Evolutionary conservation across 495 filamentous ascomycete genomes (phyloP).

Genomic region (Apodospora peruviana): DNA sequence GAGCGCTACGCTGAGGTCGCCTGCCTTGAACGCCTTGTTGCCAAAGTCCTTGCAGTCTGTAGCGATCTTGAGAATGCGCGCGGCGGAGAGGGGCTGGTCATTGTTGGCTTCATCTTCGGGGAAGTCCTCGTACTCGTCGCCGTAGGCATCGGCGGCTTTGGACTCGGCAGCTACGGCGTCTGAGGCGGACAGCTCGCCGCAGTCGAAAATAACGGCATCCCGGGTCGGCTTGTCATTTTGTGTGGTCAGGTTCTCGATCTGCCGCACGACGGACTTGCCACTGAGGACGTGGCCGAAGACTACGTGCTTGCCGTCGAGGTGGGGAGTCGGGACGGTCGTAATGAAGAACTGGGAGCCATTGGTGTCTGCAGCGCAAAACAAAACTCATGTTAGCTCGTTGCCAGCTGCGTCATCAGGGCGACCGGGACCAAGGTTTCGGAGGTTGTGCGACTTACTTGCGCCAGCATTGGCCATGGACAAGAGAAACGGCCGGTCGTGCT

Average conservation of each 20-base stretch:
- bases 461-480: conserved; percentile 98
- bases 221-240: conserved; percentile 71
- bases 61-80: conserved; percentile 70
- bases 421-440: not conserved
- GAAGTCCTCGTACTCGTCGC: conserved; percentile 94
- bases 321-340: conserved; percentile 87
- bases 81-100: conserved; percentile 46
- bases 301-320: conserved; percentile 95
- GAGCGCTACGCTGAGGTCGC: conserved; percentile 63
- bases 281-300: conserved; percentile 94
- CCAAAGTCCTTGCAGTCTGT: conserved; percentile 86
- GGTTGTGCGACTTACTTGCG: conserved; percentile 57
- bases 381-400: conserved; percentile 11
- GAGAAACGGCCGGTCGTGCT: conserved; percentile 92
- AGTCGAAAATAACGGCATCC: conserved; percentile 73
- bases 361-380: conserved; percentile 47
- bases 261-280: conserved; percentile 84
- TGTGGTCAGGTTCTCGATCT: conserved; percentile 84
- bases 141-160: conserved; percentile 68
- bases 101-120: conserved; percentile 69
- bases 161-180: conserved; percentile 57
- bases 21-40: conserved; percentile 83
- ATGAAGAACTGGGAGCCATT: conserved; percentile 99
- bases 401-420: not conserved
- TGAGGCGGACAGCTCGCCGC: conserved; percentile 73